A percentile compares a stretch with the other conserved stretches of the same genome.
Conservation (phyloP, 176 grass and related monocot species). For the Echinochloa phyllopogon region DNA sequence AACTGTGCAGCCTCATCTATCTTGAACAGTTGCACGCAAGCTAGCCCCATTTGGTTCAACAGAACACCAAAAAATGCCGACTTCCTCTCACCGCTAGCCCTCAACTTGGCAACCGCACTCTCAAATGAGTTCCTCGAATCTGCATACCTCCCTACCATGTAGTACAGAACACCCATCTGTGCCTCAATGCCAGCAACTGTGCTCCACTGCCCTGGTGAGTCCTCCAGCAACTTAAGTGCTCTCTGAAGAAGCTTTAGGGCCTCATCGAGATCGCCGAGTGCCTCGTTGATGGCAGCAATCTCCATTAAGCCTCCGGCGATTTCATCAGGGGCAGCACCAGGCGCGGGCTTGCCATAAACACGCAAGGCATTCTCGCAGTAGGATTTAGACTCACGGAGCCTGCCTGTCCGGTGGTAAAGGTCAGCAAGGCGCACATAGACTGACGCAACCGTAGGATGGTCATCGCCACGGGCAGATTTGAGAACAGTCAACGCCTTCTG, state of each 20-base stretch:
- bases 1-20: conserved; percentile 93
- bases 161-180: conserved; percentile 91
- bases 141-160: conserved; percentile 82
- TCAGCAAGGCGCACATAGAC: conserved; percentile 87
- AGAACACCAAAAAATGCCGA: conserved; percentile 93
- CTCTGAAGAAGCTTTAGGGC: conserved; percentile 84
- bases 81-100: conserved; percentile 83
- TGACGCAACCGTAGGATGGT: conserved; percentile 78
- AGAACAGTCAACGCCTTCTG: conserved; percentile 91
- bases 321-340: conserved; percentile 83
- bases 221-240: conserved; percentile 83
- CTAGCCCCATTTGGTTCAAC: conserved; percentile 94
- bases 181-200: conserved; percentile 96
- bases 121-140: conserved; percentile 85
- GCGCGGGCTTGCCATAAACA: conserved; percentile 70
- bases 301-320: conserved; percentile 89
- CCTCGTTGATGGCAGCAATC: conserved; percentile 89
- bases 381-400: conserved; percentile 86
- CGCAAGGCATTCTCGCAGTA: conserved; percentile 92
- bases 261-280: conserved; percentile 84
- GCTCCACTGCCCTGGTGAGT: conserved; percentile 87
- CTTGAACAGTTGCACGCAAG: conserved; percentile 97
- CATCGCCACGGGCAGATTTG: conserved; percentile 79
- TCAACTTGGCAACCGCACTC: conserved; percentile 79
- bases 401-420: conserved; percentile 87